Conservation (phyloP, 371 early-diverging fungal species). For the Dinochytrium kinnereticum region DNA sequence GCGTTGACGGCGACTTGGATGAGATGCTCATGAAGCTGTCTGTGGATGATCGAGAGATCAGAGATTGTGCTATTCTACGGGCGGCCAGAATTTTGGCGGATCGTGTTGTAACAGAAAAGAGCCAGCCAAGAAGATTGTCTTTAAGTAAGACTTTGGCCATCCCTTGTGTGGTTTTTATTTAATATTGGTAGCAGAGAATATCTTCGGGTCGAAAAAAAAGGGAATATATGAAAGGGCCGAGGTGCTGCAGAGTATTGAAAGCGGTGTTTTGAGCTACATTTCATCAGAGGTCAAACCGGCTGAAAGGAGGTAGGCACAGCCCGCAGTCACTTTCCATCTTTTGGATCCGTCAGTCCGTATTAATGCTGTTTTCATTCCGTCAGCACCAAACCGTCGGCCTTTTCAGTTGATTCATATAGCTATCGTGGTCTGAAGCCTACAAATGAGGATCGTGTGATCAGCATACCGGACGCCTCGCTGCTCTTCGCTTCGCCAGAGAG, state of each 20-base stretch:
- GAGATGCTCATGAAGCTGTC: not conserved
- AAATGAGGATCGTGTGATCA: constrained; percentile 22
- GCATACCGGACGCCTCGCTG: not conserved
- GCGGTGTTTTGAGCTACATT: not conserved
- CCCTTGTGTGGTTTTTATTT: not conserved
- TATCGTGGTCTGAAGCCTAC: constrained; percentile 21
- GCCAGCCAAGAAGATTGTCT: not conserved
- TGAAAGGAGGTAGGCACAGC: not conserved
- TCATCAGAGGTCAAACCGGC: not conserved
- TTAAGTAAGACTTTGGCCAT: constrained; percentile 7
- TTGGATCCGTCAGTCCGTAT: too few relatives aligned
- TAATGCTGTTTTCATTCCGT: not conserved
- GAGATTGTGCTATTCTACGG: not conserved
- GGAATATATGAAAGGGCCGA: constrained; percentile 2
- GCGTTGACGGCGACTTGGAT: too few relatives aligned
- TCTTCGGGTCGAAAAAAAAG: not conserved
- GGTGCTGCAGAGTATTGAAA: not conserved
- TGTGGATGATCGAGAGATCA: not conserved
- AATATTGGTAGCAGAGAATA: not conserved
- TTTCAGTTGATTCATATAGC: constrained; percentile 8
- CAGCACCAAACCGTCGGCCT: not conserved
- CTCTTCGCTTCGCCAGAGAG: not conserved
- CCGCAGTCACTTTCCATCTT: too few relatives aligned
- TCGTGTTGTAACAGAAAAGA: not conserved
- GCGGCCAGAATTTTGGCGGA: constrained; percentile 11